These are phyloP conservation scores for Fusarium pseudonygamai DNA, from an alignment of 2,329 filamentous ascomycete genomes.

Conservation along the genomic window DNA sequence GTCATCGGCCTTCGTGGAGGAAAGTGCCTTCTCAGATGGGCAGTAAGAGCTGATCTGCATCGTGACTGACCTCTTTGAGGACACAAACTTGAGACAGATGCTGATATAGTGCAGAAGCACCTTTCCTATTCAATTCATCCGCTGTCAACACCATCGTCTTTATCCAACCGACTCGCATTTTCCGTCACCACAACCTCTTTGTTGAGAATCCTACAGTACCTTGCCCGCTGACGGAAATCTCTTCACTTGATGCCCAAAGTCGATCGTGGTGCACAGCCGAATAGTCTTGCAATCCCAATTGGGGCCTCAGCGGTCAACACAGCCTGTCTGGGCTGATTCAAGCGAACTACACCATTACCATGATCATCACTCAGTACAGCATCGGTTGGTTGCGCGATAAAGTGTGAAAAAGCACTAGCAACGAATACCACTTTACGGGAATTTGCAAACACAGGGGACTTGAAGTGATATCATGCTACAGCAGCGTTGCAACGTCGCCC, in stretches of 20 bases:
- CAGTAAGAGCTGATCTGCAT: conserved; percentile 6
- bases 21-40: background rate
- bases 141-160: conserved; percentile 17
- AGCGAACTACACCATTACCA: background rate
- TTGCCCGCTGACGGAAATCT: background rate
- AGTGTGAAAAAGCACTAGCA: conserved; percentile 6
- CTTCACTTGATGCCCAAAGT: conserved; percentile 22
- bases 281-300: conserved; percentile 4
- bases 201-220: background rate
- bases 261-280: background rate
- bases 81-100: background rate
- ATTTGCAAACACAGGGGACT: conserved; percentile 4
- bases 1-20: background rate
- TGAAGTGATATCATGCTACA: conserved; percentile 49
- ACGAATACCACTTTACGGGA: background rate
- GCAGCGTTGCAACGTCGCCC: conserved; percentile 31
- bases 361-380: background rate
- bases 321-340: background rate
- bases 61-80: background rate
- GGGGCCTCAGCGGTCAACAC: background rate
- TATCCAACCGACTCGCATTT: conserved; percentile 10
- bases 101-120: background rate
- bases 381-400: background rate
- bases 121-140: conserved; percentile 4
- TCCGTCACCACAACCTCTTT: background rate